phyloP scores from a whole-genome alignment of 139 green algal species.

The Ettlia oleoabundans region DNA sequence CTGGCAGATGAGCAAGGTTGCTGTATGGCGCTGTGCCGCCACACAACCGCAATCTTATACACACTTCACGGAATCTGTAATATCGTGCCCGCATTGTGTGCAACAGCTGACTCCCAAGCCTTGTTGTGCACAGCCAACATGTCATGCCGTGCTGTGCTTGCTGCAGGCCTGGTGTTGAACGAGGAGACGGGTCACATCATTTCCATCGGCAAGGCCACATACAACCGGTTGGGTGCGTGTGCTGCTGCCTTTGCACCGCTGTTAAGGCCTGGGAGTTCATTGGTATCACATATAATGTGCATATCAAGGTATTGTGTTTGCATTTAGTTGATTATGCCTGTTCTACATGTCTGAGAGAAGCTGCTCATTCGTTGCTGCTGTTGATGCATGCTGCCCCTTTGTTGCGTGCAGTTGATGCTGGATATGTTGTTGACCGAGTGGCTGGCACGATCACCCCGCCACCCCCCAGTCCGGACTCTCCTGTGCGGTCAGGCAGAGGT shows the following conservation, averaged over 20 bases:
- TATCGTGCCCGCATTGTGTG: too few relatives aligned
- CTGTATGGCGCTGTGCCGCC: background rate
- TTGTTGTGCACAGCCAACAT: background rate
- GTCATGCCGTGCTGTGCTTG: too few relatives aligned
- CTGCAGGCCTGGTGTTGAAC: constrained; percentile 49
- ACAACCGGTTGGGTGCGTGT: constrained; percentile 56
- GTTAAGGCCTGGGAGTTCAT: too few relatives aligned
- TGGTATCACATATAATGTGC: too few relatives aligned
- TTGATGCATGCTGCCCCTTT: background rate
- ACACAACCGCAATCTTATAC: background rate
- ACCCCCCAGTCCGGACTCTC: constrained; percentile 13
- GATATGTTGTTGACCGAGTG: constrained; percentile 38
- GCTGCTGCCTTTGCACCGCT: constrained; percentile 12
- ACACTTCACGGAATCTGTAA: too few relatives aligned
- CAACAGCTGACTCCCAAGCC: background rate
- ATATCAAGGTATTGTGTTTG: constrained; percentile 6
- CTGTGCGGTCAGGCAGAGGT: background rate
- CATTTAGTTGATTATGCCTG: too few relatives aligned
- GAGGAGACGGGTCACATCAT: constrained; percentile 56
- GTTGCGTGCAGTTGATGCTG: constrained; percentile 16
- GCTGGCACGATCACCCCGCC: constrained; percentile 43
- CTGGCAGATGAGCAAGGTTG: background rate
- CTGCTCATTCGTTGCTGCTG: too few relatives aligned
- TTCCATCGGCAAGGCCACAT: constrained; percentile 61
- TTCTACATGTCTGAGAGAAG: too few relatives aligned